These are phyloP conservation scores for Metschnikowia shivogae DNA, from an alignment of 805 yeast genomes.

Conservation along the genomic window DNA sequence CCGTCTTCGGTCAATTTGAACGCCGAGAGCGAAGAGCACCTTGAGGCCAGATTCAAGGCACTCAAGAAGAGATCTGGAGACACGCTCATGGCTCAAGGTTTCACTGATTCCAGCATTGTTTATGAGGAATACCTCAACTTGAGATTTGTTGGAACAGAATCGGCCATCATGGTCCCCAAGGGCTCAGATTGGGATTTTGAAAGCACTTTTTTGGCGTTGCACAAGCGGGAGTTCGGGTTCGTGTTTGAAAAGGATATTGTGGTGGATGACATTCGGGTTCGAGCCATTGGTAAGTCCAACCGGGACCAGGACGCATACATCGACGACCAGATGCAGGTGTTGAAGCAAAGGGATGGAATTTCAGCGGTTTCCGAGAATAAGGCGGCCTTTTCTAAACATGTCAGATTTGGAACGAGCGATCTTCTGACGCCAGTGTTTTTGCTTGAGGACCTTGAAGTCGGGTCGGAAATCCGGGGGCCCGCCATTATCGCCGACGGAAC, in stretches of 20 bases:
- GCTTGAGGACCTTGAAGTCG: constrained; percentile 12
- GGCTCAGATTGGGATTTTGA: constrained; percentile 14
- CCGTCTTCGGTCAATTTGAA: constrained; percentile 11
- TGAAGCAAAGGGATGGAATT: constrained; percentile 2
- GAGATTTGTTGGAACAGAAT: constrained; percentile 17
- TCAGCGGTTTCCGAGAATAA: neutral
- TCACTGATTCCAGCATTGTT: constrained; percentile 9
- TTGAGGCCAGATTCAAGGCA: constrained; percentile 6
- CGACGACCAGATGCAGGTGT: constrained; percentile 13
- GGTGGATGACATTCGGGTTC: constrained; percentile 20
- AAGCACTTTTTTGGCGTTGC: constrained; percentile 12
- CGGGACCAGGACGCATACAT: constrained; percentile 10
- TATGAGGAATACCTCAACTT: constrained; percentile 17
- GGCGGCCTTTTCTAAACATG: constrained; percentile 10
- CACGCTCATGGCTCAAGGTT: constrained; percentile 12
- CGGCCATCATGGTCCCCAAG: constrained; percentile 17
- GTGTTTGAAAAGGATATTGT: constrained; percentile 17
- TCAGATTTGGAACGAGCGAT: constrained; percentile 9
- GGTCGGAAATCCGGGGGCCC: constrained; percentile 15
- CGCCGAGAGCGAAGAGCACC: neutral
- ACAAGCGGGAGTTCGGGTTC: constrained; percentile 18
- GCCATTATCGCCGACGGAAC: constrained; percentile 20
- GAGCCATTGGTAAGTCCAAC: constrained; percentile 15
- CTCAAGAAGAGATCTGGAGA: constrained; percentile 7
- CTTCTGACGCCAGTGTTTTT: constrained; percentile 14